Evolutionary conservation across 2,329 filamentous ascomycete species (phyloP).

Genomic region (Fusarium multiceps): DNA sequence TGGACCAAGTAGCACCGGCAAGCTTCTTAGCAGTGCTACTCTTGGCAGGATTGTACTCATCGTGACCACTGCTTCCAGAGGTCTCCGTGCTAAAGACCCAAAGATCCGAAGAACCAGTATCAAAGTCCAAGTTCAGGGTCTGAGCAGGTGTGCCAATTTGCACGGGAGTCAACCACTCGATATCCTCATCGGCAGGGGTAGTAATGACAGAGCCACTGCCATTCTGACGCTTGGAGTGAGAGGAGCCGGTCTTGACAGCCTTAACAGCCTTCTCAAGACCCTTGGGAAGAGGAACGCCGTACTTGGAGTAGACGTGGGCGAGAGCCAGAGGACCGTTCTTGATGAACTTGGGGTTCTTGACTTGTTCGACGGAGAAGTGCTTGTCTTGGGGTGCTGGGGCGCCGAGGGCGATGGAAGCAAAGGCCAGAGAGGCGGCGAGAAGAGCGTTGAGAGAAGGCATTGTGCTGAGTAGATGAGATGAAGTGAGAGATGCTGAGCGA

Average conservation of each 20-base stretch:
- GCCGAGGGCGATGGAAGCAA: constrained; percentile 31
- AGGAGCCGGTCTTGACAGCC: constrained; percentile 17
- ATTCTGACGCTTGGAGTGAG: constrained; percentile 41
- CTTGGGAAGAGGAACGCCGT: constrained; percentile 49
- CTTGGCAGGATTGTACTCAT: constrained; percentile 53
- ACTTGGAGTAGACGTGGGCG: constrained; percentile 53
- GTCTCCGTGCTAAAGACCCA: constrained; percentile 61
- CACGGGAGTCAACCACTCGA: constrained; percentile 55
- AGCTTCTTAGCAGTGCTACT: constrained; percentile 55
- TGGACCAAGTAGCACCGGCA: constrained; percentile 53
- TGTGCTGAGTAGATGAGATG: neutral
- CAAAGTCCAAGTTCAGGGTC: constrained; percentile 57
- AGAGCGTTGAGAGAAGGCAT: constrained; percentile 30
- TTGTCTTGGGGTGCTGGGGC: constrained; percentile 27
- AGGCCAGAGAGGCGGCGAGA: constrained; percentile 37
- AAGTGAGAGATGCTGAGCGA: neutral
- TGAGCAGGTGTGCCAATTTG: constrained; percentile 58
- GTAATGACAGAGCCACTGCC: constrained; percentile 45
- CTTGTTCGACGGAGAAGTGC: constrained; percentile 50
- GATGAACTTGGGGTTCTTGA: constrained; percentile 52
- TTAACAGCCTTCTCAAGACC: constrained; percentile 45
- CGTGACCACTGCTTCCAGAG: constrained; percentile 55
- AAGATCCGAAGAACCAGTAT: constrained; percentile 60
- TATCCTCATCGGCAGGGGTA: constrained; percentile 47
- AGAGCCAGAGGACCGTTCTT: constrained; percentile 51